phyloP scores from a whole-genome alignment of 2,329 filamentous ascomycete species.

The Beauveria rudraprayagi region DNA sequence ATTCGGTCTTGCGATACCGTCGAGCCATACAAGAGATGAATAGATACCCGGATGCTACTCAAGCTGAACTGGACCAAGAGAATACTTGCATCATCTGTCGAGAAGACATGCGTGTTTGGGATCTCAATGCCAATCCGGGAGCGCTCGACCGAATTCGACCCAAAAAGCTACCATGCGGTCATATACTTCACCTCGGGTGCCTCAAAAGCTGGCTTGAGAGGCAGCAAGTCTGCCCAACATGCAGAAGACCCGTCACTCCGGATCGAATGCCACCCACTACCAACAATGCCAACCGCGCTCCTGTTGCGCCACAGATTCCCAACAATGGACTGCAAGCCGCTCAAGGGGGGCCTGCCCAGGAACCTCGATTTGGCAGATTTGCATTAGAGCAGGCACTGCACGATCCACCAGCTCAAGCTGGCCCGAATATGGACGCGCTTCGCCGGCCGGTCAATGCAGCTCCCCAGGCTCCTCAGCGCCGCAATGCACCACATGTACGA shows the following conservation, averaged over 20 bases:
- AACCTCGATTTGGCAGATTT: conserved; percentile 3
- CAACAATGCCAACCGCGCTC: conserved; percentile 18
- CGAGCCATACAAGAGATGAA: conserved; percentile 94
- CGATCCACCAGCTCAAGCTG: not conserved
- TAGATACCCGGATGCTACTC: conserved; percentile 81
- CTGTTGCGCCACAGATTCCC: conserved; percentile 16
- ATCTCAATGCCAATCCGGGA: conserved; percentile 47
- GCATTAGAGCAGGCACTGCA: not conserved
- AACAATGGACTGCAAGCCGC: not conserved
- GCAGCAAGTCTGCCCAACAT: conserved; percentile 95
- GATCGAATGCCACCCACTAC: conserved; percentile 21
- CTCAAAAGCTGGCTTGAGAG: conserved; percentile 95
- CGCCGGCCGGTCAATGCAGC: not conserved
- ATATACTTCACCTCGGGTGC: conserved; percentile 90
- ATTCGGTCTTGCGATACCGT: conserved; percentile 80
- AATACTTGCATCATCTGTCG: conserved; percentile 97
- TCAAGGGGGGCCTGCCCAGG: not conserved
- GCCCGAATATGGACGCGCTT: not conserved
- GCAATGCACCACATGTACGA: not conserved
- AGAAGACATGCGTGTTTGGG: conserved; percentile 87
- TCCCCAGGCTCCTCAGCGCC: not conserved
- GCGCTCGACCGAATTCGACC: conserved; percentile 76
- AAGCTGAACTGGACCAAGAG: conserved; percentile 74
- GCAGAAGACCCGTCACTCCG: conserved; percentile 63
- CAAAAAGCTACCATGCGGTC: conserved; percentile 93